Conservation (phyloP, 306 rosid genomes). For the Prinsepia uniflora region DNA sequence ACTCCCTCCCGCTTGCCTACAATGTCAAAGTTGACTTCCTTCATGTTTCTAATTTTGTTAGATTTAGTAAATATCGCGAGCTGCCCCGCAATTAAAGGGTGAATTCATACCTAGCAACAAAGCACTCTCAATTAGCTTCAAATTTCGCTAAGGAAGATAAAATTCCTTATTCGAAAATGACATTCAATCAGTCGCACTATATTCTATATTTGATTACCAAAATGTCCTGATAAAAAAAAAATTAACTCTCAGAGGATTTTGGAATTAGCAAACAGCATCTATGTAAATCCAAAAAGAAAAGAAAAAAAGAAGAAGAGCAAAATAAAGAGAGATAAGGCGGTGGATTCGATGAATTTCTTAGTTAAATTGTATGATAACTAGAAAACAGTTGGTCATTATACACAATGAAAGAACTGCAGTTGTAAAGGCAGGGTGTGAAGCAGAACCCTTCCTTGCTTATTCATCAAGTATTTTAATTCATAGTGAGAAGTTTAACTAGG, state of each 20-base stretch:
- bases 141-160: too few relatives aligned
- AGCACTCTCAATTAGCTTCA: too few relatives aligned
- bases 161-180: too few relatives aligned
- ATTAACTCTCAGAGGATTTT: neutral
- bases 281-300: neutral
- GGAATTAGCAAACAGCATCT: constrained; percentile 3
- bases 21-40: constrained; percentile 8
- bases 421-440: neutral
- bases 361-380: neutral
- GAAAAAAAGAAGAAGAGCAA: too few relatives aligned
- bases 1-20: neutral
- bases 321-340: neutral
- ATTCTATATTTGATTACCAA: neutral
- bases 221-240: neutral
- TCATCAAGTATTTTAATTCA: neutral
- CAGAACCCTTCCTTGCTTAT: neutral
- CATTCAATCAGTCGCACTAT: too few relatives aligned
- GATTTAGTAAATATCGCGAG: too few relatives aligned
- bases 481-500: neutral
- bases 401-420: neutral
- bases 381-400: neutral
- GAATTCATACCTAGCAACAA: too few relatives aligned
- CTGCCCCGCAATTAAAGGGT: too few relatives aligned
- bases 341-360: constrained; percentile 10
- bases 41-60: neutral